Percentiles rank a stretch among this genome's conserved stretches.
phyloP scores from a whole-genome alignment of 1,284 basidiomycete genomes.

The Naganishia cerealis region DNA sequence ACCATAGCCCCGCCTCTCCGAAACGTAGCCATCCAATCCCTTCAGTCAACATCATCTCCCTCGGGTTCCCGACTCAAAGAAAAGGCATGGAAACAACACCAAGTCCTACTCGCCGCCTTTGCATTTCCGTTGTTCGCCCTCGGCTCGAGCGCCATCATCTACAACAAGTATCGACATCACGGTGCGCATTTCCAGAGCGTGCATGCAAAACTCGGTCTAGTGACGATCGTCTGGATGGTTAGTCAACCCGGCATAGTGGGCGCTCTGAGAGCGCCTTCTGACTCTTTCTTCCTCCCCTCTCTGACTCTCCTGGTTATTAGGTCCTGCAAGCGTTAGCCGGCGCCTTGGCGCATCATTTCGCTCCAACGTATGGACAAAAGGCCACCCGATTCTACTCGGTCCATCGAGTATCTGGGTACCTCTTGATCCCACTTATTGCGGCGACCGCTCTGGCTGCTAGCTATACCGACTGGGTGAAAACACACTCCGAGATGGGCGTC shows the following conservation, averaged over 20 bases:
- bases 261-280: background rate
- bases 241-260: background rate
- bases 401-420: conserved; percentile 50
- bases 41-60: conserved; percentile 47
- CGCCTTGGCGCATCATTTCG: conserved; percentile 41
- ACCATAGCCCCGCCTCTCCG: background rate
- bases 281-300: background rate
- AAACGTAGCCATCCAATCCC: conserved; percentile 40
- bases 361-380: conserved; percentile 37
- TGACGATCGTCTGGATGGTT: conserved; percentile 42
- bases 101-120: conserved; percentile 41
- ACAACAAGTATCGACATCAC: conserved; percentile 48
- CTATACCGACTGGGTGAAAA: conserved; percentile 33
- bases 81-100: conserved; percentile 46
- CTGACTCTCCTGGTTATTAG: conserved; percentile 15
- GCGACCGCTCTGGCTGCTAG: conserved; percentile 47
- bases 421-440: conserved; percentile 44
- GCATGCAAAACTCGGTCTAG: conserved; percentile 46
- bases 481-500: conserved; percentile 39
- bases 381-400: conserved; percentile 52
- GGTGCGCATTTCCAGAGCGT: conserved; percentile 50
- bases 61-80: conserved; percentile 33
- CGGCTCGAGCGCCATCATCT: conserved; percentile 49
- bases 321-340: conserved; percentile 46
- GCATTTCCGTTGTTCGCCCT: conserved; percentile 44